phyloP scores from a whole-genome alignment of 2,329 filamentous ascomycete genomes.

The Botrytis elliptica region DNA sequence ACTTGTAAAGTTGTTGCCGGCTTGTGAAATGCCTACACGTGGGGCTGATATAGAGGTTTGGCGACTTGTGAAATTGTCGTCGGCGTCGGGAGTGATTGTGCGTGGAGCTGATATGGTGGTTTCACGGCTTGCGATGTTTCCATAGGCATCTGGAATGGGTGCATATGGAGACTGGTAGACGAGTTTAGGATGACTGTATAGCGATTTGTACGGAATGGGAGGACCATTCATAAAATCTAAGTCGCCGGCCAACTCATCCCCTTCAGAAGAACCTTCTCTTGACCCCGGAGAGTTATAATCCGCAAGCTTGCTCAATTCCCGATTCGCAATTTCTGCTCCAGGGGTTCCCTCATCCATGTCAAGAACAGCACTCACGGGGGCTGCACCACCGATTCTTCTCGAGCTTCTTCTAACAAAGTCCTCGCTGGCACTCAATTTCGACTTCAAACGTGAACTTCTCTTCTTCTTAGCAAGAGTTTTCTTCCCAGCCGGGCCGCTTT shows the following conservation, averaged over 20 bases:
- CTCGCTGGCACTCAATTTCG: not conserved
- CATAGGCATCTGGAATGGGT: fast-evolving
- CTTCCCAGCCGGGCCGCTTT: not conserved
- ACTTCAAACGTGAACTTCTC: not conserved
- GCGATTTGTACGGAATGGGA: not conserved
- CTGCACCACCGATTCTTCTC: not conserved
- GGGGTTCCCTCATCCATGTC: not conserved
- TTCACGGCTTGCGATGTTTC: too few species aligned
- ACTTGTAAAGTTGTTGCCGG: too few species aligned
- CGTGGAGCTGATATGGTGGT: not conserved
- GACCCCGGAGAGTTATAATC: not conserved
- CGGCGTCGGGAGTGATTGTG: not conserved
- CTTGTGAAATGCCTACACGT: too few species aligned
- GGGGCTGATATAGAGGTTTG: not conserved
- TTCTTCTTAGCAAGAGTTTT: not conserved
- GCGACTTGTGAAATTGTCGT: not conserved
- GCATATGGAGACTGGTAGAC: not conserved
- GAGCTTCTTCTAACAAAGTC: not conserved
- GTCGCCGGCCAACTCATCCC: not conserved
- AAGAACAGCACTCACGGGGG: not conserved
- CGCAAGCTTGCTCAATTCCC: not conserved
- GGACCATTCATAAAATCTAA: not conserved
- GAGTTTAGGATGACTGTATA: not conserved
- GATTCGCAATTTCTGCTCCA: too few species aligned
- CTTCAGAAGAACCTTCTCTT: not conserved